Evolutionary conservation across 345 rosid species (phyloP), one percentile per base, ranked within the genome.

Genomic region (Cochlearia excelsa): DNA sequence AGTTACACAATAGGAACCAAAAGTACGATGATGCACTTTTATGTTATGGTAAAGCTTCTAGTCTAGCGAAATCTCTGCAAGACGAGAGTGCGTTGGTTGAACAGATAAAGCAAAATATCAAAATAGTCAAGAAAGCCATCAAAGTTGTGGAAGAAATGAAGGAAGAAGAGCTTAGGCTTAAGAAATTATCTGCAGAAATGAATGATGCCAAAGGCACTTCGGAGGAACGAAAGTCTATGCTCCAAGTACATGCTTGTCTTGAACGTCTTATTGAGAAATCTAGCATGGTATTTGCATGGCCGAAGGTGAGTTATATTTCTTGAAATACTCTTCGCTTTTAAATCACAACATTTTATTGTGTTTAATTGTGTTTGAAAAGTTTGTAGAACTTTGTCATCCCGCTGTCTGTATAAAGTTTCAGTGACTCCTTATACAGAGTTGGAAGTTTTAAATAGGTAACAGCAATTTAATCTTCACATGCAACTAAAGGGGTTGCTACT

Each of bases 241-340:
- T 84, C 52, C 77, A 72, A 52, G 86, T 78, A 69, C 77, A 78
- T 75, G 74, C 82, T 67, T 76, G 77, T 55, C 87, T 93, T 45
- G 96, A 84, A 63, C 44, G 76, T 60, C 94, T 93, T n/a, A 85
- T 87, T 70, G 97, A 89, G 61, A 89, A 87, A 77, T 81, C 95
- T 43, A 72, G 80, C 61, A 70, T 63, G 66, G 79, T 82, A 48
- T 80, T 66, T 67, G 90, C 92, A 47, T 93, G 99, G 97, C 38
- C 39, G 54, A 85, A 85, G 83, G 97, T 90, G 65, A 56, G 75
- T 72, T 70, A 10, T 45, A 45, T 51, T 30, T 7, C 46, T 48
- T 28, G 23, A 2, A 55, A 28, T 33, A 62, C 30, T 35, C 52
- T 30, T 48, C 50, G 37, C 39, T 57, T 51, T 55, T 63, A 1